Base-by-base conservation (phyloP, 1,284 basidiomycete genomes). In the Leccinum fuscescens region DNA sequence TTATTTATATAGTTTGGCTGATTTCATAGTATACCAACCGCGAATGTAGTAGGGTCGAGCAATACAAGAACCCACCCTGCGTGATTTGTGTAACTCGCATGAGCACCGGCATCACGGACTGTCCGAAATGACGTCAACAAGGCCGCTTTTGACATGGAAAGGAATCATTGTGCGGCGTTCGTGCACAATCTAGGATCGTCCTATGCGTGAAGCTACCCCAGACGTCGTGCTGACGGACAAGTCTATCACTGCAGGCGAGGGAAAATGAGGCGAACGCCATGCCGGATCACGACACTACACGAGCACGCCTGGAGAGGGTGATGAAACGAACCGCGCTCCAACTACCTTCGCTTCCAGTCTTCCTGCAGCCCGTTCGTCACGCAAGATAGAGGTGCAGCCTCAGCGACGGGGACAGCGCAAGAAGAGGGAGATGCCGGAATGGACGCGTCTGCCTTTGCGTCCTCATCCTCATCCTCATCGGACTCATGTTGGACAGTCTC, bases 161-260 rank as follows among this genome's bases (percentile, higher is more conserved):
- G 4, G 31, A 12, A 29, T 29, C 29, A 29, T 29, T 29, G 29
- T 29, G 29, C 29, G 29, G 29, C 29, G 31, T 5, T 33, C 31
- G 31, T 33, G 31, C 11, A 33, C 4, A 31, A 31, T 11, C 11
- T 11, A 31, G 31, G 9, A 31, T 33, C 31, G 31, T 64, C 1
- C 62, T 71, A 4, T 57, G 64, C 14, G 68, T 66, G 35, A 58
- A 61, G n/a, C 29, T 71, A 6, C 66, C 71, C 8, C 55, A 61
- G 3, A 69, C 67, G 4, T 77, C 76, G 4, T 76, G 49, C 62
- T 77, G 48, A 77, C 73, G 2, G 73, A 74, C 3, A 57, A 1
- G 9, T 49, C 51, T 5, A 1, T 49, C 35, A 46, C 14, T 2
- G 9, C 6, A 2, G 29, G 12, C 22, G 66, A 63, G n/a, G 56